Conservation (phyloP, 257 asterid genomes). For the Gynochthodes officinalis region DNA sequence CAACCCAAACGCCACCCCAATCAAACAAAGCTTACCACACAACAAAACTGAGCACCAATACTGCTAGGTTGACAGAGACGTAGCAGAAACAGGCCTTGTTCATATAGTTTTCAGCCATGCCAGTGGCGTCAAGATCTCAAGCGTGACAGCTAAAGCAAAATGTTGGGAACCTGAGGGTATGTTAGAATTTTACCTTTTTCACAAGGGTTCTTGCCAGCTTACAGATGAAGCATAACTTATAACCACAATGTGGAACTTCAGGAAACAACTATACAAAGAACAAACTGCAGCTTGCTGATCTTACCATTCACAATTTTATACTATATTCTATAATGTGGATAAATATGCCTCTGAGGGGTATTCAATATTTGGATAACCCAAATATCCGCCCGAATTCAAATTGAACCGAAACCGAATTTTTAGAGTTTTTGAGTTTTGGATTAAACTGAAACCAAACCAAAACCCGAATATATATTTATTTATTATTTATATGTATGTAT, state of each 20-base stretch:
- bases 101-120: not conserved
- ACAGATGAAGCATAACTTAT: not conserved
- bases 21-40: not conserved
- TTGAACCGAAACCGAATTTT: too few relatives aligned
- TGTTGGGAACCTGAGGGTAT: not conserved
- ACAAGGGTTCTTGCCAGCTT: not conserved
- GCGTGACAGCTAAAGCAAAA: not conserved
- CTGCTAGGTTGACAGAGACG: not conserved
- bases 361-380: too few relatives aligned
- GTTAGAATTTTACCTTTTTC: not conserved
- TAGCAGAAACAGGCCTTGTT: not conserved
- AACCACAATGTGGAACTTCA: not conserved
- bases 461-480: too few relatives aligned
- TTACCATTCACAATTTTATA: not conserved
- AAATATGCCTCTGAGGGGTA: not conserved
- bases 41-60: not conserved
- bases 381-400: too few relatives aligned
- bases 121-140: not conserved
- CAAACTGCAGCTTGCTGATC: not conserved
- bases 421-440: too few relatives aligned
- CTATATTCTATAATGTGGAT: not conserved
- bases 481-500: too few relatives aligned
- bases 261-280: not conserved
- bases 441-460: too few relatives aligned
- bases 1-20: not conserved